A percentile compares a stretch with the other conserved stretches of the same genome.
Evolutionary conservation across 2,329 filamentous ascomycete species (phyloP).

Genomic region (Colletotrichum musae): DNA sequence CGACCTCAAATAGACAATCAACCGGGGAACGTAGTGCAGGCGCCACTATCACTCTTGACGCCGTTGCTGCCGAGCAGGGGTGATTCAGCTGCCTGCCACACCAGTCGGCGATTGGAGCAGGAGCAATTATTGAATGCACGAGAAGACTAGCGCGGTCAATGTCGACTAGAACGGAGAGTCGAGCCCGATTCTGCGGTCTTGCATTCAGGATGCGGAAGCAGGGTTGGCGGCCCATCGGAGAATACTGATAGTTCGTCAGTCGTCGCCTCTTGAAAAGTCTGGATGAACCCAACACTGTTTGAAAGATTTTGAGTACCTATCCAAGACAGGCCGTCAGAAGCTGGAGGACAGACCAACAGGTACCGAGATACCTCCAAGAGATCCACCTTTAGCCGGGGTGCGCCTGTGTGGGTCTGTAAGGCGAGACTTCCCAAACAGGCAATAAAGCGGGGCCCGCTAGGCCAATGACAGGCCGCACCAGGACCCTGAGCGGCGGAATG

Average conservation of each 20-base stretch:
- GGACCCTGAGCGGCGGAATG: slow-evolving; percentile 24
- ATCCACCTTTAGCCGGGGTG: not conserved
- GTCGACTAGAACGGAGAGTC: not conserved
- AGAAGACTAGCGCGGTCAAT: slow-evolving; percentile 7
- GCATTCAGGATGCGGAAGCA: not conserved
- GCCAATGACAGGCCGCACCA: slow-evolving; percentile 27
- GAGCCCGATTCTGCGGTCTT: not conserved
- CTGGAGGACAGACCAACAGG: not conserved
- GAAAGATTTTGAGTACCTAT: too few relatives aligned
- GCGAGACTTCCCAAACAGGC: slow-evolving; percentile 10
- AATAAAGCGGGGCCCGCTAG: slow-evolving; percentile 8
- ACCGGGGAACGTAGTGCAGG: slow-evolving; percentile 3
- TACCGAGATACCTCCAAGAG: too few relatives aligned
- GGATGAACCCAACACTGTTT: not conserved
- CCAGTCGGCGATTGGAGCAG: slow-evolving; percentile 19
- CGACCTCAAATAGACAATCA: not conserved
- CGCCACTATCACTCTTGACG: slow-evolving; percentile 25
- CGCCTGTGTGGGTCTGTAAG: not conserved
- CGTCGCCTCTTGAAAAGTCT: not conserved
- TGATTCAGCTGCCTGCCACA: slow-evolving; percentile 26
- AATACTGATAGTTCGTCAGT: too few relatives aligned
- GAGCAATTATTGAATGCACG: slow-evolving; percentile 27
- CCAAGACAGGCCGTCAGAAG: too few relatives aligned
- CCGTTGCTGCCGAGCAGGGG: slow-evolving; percentile 19
- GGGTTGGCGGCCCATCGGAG: too few relatives aligned